Evolutionary conservation across 768 basidiomycete genomes (phyloP).

Genomic region (Suillus spraguei): DNA sequence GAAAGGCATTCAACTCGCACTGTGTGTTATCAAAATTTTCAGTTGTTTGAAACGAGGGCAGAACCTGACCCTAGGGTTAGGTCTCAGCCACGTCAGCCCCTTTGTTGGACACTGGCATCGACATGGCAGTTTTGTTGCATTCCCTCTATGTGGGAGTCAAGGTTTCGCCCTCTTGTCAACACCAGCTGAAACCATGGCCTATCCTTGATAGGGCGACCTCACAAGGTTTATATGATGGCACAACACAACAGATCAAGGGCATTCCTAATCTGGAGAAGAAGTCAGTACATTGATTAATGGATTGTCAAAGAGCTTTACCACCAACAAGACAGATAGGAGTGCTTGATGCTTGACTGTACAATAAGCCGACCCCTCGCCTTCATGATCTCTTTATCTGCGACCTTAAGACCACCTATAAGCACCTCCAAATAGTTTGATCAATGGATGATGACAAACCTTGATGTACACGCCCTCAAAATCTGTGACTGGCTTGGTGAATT

Average conservation of each 20-base stretch:
- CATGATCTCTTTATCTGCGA: constrained; percentile 93
- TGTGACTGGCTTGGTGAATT: constrained; percentile 85
- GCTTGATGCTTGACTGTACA: constrained; percentile 82
- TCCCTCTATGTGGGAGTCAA: not conserved
- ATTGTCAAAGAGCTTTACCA: constrained; percentile 46
- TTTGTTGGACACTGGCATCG: not conserved
- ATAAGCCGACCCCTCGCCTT: constrained; percentile 87
- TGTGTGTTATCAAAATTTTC: not conserved
- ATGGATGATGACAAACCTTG: constrained; percentile 58
- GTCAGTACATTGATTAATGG: constrained; percentile 3
- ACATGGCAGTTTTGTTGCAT: not conserved
- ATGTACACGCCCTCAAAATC: constrained; percentile 89
- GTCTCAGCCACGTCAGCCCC: not conserved
- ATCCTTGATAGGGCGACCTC: not conserved
- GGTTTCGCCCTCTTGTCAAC: not conserved
- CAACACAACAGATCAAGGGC: constrained; percentile 93
- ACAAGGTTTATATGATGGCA: constrained; percentile 75
- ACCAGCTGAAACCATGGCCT: constrained; percentile 2
- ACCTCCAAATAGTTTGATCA: not conserved
- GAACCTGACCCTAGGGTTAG: constrained; percentile 2
- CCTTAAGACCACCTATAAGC: constrained; percentile 43
- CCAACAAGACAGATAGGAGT: constrained; percentile 98
- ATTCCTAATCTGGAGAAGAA: constrained; percentile 73
- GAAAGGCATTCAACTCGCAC: constrained; percentile 34
- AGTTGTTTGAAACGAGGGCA: not conserved